Evolutionary conservation across 768 basidiomycete genomes (phyloP).

Genomic region (Suillus decipiens): DNA sequence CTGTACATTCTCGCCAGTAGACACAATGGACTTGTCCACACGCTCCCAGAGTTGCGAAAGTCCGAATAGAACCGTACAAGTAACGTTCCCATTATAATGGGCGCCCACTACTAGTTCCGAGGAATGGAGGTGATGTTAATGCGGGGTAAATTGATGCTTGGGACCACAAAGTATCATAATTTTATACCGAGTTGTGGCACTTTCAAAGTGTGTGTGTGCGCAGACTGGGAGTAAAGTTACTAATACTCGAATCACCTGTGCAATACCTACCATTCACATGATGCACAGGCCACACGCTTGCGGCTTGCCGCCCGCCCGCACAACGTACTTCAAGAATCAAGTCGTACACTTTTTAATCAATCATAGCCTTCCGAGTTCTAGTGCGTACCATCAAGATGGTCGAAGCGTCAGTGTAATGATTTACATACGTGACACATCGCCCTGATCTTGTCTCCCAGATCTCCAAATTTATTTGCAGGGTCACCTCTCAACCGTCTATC

Average conservation of each 20-base stretch:
- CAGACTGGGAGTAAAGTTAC: too few relatives aligned
- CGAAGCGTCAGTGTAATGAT: constrained; percentile 30
- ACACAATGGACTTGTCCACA: neutral
- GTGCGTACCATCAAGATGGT: constrained; percentile 24
- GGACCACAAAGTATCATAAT: neutral
- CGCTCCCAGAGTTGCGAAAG: neutral
- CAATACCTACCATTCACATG: too few relatives aligned
- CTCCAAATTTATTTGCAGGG: constrained; percentile 53
- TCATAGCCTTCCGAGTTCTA: neutral
- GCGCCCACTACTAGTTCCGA: constrained; percentile 2
- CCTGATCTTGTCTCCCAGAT: constrained; percentile 30
- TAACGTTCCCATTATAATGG: neutral
- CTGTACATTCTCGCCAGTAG: neutral
- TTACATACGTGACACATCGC: neutral
- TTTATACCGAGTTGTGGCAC: neutral
- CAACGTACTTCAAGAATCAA: too few relatives aligned
- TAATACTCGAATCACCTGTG: too few relatives aligned
- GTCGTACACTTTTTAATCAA: too few relatives aligned
- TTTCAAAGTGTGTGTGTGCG: neutral
- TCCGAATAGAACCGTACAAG: neutral
- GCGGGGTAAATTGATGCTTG: neutral
- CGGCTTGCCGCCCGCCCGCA: neutral
- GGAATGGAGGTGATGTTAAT: neutral
- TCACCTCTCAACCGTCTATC: constrained; percentile 81
- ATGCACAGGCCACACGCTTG: neutral